Base-by-base conservation (phyloP, 139 green algal genomes). In the Chlamydomonas urium region DNA sequence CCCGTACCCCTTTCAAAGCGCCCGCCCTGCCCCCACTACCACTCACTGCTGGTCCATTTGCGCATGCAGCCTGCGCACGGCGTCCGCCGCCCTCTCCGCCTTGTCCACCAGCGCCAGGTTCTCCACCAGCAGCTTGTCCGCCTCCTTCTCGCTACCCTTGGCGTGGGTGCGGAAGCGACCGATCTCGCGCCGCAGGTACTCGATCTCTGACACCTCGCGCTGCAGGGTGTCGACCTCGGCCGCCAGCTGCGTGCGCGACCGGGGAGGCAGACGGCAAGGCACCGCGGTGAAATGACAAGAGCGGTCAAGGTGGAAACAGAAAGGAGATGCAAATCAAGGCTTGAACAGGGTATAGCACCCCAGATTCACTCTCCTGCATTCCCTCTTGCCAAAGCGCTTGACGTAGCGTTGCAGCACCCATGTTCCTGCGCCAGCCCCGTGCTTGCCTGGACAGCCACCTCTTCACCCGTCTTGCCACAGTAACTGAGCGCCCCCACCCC, bases 221-320 rank as follows among this genome's bases (percentile, higher is more conserved):
- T 69, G 57, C 19, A 60, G 42, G 5, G 56, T 57, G 42, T 60
- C 58, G 14, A 57, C 70, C 70, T 75, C 67, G 26, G 69, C 70
- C 6, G 69, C 58, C 70, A 75, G 71, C 71, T n/a, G 37, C 71
- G 34, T 47, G 45, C 28, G 69, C 69, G 6, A 53, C 42, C 69
- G 61, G 69, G 0, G 32, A 34, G 47, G 48, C 48, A 14, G 48
- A 19, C 8, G 8, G 48, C 6, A n/a, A 4, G 48, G 48, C 14
- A 60, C 8, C 14, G 8, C 23, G 66, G 4, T 2, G 48, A 8
- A 19, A n/a, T 24, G n/a, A 53, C 33, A 47, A 47, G 32, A 57
- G 53, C 24, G 53, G 42, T 8, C 8, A 50, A 50, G 42, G 42
- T 50, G 42, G 42, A 50, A 8, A 8, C 42, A 50, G 10, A 50